Base-by-base conservation (phyloP, 768 basidiomycete genomes). In the Tulasnella sp. region DNA sequence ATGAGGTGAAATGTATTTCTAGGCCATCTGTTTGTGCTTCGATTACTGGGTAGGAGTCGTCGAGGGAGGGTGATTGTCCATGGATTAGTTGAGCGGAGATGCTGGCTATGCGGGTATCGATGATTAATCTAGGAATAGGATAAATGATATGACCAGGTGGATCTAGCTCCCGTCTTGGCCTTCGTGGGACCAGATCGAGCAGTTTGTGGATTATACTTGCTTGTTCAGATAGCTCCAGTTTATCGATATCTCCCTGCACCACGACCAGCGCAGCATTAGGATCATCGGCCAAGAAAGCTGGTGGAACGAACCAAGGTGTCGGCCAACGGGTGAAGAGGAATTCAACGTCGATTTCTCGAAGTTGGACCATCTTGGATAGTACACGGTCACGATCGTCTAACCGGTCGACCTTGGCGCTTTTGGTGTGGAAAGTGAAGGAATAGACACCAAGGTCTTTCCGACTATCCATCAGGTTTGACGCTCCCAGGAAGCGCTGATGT, bases 251-350 rank as follows among this genome's bases (percentile, higher is more conserved):
- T 35, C 70, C 55, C 32, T 68, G 70, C 19, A 78, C 58, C 24
- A 72, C 72, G 16, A 83, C 41, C 10, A 79, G 66, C 9, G 82
- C 70, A 8, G 72, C 68, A 59, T 78, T 79, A 7, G 77, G 72
- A 58, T 81, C 79, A 20, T 74, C 76, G 10, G 64, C 55, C 37
- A 79, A 61, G 57, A 79, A 25, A 65, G 19, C 72, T 66, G 2
- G 70, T 62, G 28, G 64, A 28, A 48, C 63, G 27, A 80, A 63
- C 67, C 73, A 73, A n/a, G 72, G 73, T 35, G 71, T 62, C 7
- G 79, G 77, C 81, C 80, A 85, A 61, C 78, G 76, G 2, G 72
- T 56, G 19, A 33, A 16, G 20, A 56, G 28, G 4, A 40, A 22
- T 16, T 56, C 42, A 15, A 56, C 4, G 19, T 16, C 9, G 5